Evolutionary conservation across 1,139 yeast genomes (phyloP).

Genomic region (Candida neerlandica): DNA sequence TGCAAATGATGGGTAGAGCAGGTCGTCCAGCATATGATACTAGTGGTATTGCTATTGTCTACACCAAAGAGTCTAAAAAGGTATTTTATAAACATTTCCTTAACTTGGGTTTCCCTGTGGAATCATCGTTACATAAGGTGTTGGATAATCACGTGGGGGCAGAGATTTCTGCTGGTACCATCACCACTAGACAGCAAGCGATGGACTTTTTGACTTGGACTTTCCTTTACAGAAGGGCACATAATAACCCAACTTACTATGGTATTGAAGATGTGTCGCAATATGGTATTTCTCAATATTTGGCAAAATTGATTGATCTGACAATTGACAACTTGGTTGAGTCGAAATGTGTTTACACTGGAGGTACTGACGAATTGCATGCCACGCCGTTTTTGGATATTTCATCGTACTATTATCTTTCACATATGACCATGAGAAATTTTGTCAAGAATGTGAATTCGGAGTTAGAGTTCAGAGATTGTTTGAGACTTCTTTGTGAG

Average conservation of each 20-base stretch:
- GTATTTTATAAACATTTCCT: slow-evolving; percentile 91
- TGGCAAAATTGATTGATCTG: slow-evolving; percentile 71
- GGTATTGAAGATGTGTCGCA: slow-evolving; percentile 74
- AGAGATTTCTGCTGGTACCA: slow-evolving; percentile 88
- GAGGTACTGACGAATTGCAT: slow-evolving; percentile 53
- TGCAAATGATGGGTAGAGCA: slow-evolving; percentile 93
- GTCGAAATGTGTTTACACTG: slow-evolving; percentile 66
- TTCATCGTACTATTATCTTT: slow-evolving; percentile 88
- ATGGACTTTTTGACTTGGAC: slow-evolving; percentile 95
- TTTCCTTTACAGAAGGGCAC: slow-evolving; percentile 87
- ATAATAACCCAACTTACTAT: slow-evolving; percentile 93
- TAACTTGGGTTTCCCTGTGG: slow-evolving; percentile 97
- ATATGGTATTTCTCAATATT: slow-evolving; percentile 69
- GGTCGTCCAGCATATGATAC: slow-evolving; percentile 98
- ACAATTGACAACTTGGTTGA: slow-evolving; percentile 69
- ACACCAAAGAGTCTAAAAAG: slow-evolving; percentile 89
- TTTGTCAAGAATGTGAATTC: slow-evolving; percentile 55
- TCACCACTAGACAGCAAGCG: slow-evolving; percentile 81
- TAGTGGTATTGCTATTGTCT: slow-evolving; percentile 92
- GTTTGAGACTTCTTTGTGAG: slow-evolving; percentile 70
- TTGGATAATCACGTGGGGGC: slow-evolving; percentile 96
- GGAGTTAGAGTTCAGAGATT: slow-evolving; percentile 63
- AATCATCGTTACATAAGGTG: slow-evolving; percentile 89
- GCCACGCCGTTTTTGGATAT: slow-evolving; percentile 86
- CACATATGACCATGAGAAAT: slow-evolving; percentile 83